Base-by-base conservation (phyloP, 331 rosid genomes). In the Acacia pycnantha region DNA sequence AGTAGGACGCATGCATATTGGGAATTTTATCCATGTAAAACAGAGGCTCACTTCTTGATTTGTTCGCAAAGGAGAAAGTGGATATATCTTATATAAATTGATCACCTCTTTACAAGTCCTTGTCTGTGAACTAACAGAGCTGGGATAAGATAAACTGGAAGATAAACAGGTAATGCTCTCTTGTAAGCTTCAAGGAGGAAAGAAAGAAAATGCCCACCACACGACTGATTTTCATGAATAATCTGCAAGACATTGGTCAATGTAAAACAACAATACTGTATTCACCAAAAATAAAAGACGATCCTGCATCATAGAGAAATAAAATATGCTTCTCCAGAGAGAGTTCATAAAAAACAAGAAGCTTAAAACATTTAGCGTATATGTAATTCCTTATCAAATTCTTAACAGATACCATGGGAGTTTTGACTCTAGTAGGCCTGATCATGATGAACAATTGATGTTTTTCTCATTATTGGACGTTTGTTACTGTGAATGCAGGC, bases 161-260 rank as follows among this genome's bases (percentile, higher is more conserved):
- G 94, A 87, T 96, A 96, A 82, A 96, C 99, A 9, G 98, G 95
- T 83, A 96, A 65, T 3, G 99, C 97, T 82, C 97, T 94, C 87
- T 90, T 88, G 88, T 94, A 96, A 82, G 94, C 97, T 87, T 92
- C 90, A 85, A 88, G 46, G 76, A 94, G 92, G 87, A 92, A 96
- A 47, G 97, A 89, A 82, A 94, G 16, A 79, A 89, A 12, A 73
- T 96, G 99, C 37, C 84, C 94, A 74, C 88, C 26, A 80, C 98
- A 96, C 43, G 98, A 88, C 81, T 96, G 93, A 83, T 88, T 90
- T 78, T 94, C 95, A 86, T 96, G 99, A 71, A 94, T 88, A 82
- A 96, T 90, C 99, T 96, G 99, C 87, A 88, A 71, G 65, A 76
- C 70, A 77, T 66, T 67, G 62, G 61, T 75, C 59, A 80, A 53